Base-by-base conservation (phyloP, 2,329 filamentous ascomycete genomes). In the Amphichorda felina region DNA sequence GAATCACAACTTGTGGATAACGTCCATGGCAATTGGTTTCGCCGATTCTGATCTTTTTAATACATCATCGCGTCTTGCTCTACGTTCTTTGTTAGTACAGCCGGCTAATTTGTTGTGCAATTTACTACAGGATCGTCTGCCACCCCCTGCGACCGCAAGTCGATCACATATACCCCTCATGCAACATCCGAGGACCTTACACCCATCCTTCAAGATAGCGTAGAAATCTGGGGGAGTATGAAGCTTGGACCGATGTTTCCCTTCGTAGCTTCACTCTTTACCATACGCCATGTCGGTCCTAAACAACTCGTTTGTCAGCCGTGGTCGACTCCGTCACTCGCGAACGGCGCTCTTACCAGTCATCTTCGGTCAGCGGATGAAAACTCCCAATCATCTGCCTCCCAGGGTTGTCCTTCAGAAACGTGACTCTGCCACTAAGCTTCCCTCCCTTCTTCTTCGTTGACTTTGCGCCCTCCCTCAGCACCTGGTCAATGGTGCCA, bases 361-460 rank as follows among this genome's bases (percentile, higher is more conserved):
- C 81, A 30, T 80, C 68, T 16, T 82, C 72, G 0, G 77, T 84
- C 15, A 84, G 67, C 0, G 82, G 82, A 44, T 86, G 75, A 59
- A 87, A 88, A n/a, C 63, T 66, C 16, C 64, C 64, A 28, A 68
- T 67, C 53, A 62, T 52, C 49, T 86, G 82, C 35, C 82, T 67
- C 14, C 82, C 82, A 0, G 82, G 80, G 45, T 88, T 70, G 46
- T 88, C 81, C 41, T 74, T 76, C 43, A 86, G 62, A 54, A 87
- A 88, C 0, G 63, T 62, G 8, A 86, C 63, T 8, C 66, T 61
- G 3, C 82, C 82, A n/a, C 15, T 2, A 8, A 32, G 27, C 9
- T 24, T 17, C 8, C 17, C 33, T 13, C n/a, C 10, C 2, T 21
- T 30, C 14, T 30, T 21, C 28, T 24, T 38, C n/a, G 30, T 31